Conservation (phyloP, 164 flowering plant species). For the Berberis thunbergii region DNA sequence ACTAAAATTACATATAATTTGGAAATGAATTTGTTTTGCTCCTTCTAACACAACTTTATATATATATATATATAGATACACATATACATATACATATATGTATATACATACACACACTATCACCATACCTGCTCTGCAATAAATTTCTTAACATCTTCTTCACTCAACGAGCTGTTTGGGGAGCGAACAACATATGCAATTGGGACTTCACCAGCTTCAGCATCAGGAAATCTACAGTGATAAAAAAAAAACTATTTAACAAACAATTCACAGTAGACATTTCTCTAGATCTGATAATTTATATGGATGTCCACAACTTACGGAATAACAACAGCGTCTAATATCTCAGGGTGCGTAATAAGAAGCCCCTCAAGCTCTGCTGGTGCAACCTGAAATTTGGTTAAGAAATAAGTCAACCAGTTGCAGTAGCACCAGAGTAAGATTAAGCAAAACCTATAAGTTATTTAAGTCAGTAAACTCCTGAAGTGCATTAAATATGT, state of each 20-base stretch:
- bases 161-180: conserved; percentile 53
- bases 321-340: conserved; percentile 95
- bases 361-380: conserved; percentile 93
- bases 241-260: neutral
- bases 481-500: no score
- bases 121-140: conserved; percentile 67
- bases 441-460: neutral
- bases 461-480: no score
- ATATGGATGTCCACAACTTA: conserved; percentile 27
- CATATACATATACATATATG: conserved; percentile 29
- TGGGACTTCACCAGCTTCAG: conserved; percentile 88
- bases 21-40: no score
- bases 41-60: no score
- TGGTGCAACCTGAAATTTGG: conserved; percentile 60
- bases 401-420: neutral
- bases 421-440: neutral
- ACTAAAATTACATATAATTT: no score
- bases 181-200: conserved; percentile 68
- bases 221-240: conserved; percentile 53
- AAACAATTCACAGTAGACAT: neutral
- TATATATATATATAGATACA: conserved; percentile 6
- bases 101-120: neutral
- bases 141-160: conserved; percentile 55
- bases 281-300: neutral
- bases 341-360: conserved; percentile 77